phyloP scores from a whole-genome alignment of 2,329 filamentous ascomycete species.

The Fusarium annulatum region DNA sequence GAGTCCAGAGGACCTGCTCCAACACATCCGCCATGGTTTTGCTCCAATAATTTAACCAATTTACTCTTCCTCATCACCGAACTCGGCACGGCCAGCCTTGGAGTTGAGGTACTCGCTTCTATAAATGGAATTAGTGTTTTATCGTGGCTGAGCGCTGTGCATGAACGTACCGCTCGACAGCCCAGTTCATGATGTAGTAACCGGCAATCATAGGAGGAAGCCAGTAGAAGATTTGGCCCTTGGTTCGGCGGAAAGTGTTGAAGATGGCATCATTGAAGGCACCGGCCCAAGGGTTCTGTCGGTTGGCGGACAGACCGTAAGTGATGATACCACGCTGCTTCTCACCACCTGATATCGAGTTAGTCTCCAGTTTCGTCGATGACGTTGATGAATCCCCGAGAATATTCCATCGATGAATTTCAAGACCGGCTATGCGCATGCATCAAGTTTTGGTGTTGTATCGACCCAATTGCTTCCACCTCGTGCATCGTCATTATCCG shows the following conservation, averaged over 20 bases:
- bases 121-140: constrained; percentile 18
- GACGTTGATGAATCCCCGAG: neutral
- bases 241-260: constrained; percentile 92
- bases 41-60: constrained; percentile 17
- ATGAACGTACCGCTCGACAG: constrained; percentile 79
- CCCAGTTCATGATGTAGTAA: constrained; percentile 91
- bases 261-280: constrained; percentile 85
- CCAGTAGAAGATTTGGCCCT: constrained; percentile 89
- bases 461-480: constrained; percentile 33
- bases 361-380: constrained; percentile 29
- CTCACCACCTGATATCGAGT: constrained; percentile 60
- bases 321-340: constrained; percentile 72
- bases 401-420: neutral
- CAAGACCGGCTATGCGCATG: neutral
- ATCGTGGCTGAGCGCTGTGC: neutral
- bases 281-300: constrained; percentile 87
- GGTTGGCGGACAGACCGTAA: constrained; percentile 87
- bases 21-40: constrained; percentile 40
- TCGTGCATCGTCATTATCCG: constrained; percentile 27
- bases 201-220: constrained; percentile 80
- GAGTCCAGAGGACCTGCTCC: constrained; percentile 48
- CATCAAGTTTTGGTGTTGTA: neutral
- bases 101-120: constrained; percentile 87
- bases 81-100: constrained; percentile 75
- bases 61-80: constrained; percentile 59